A percentile compares a stretch with the other conserved stretches of the same genome.
phyloP scores from a whole-genome alignment of 257 asterid genomes.

The Solanum dulcamara region DNA sequence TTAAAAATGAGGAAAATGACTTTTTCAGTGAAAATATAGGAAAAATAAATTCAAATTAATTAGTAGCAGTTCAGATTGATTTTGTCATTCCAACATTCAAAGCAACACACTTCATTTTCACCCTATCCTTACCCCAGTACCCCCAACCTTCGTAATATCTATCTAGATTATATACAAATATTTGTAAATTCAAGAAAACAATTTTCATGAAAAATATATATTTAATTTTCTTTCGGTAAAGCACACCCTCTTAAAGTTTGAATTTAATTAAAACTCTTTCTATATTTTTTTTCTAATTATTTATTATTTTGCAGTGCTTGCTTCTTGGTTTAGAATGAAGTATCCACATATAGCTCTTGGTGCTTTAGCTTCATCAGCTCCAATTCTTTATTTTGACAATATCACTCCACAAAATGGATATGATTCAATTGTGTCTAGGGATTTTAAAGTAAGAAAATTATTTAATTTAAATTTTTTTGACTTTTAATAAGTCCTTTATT shows the following conservation, averaged over 20 bases:
- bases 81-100: too few relatives aligned
- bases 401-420: conserved; percentile 60
- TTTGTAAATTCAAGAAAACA: neutral
- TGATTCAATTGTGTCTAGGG: conserved; percentile 32
- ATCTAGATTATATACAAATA: too few relatives aligned
- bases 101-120: too few relatives aligned
- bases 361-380: conserved; percentile 81
- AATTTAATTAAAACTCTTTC: neutral
- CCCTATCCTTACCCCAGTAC: too few relatives aligned
- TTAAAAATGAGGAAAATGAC: too few relatives aligned
- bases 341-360: conserved; percentile 77
- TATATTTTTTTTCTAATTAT: neutral
- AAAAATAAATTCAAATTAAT: too few relatives aligned
- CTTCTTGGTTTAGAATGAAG: conserved; percentile 77
- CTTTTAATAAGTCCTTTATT: neutral
- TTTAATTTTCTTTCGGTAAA: neutral
- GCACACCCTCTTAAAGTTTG: neutral
- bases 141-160: too few relatives aligned
- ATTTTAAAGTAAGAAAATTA: conserved; percentile 35
- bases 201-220: neutral
- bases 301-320: conserved; percentile 36
- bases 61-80: too few relatives aligned
- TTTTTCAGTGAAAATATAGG: too few relatives aligned
- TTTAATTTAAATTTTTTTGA: neutral
- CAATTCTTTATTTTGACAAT: conserved; percentile 61